Base-by-base conservation (phyloP, 208 protist genomes). In the Trypanosoma boissoni region DNA sequence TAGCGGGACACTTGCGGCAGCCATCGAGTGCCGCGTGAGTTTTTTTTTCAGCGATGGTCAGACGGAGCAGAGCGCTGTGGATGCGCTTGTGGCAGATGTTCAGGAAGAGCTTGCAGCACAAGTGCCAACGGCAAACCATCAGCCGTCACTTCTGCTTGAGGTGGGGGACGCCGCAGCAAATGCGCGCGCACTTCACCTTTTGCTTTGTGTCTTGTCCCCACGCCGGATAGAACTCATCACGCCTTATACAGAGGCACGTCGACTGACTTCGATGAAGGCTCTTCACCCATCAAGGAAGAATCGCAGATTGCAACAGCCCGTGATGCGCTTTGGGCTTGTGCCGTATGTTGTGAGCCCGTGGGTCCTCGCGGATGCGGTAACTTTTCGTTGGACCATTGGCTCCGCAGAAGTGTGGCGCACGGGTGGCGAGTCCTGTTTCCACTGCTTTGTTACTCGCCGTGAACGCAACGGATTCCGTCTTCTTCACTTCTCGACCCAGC, bases 341-440 rank as follows among this genome's bases (percentile, higher is more conserved):
- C 62, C 73, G 1, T 79, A 60, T 39, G 20, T 59, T 24, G 63
- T 65, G 14, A 75, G 66, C 51, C 82, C 82, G 37, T 90, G 74
- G 68, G 20, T 75, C 27, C 60, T 86, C 4, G 68, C 79, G 7
- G 69, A 78, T 45, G 66, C 78, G 18, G 42, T 75, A 54, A 74
- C 66, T 29, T 77, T 86, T 64, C 61, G 60, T 41, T 91, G 80
- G 84, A 45, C 70, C 0, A 74, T 91, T 54, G 70, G 69, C 26
- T 74, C 68, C 37, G 12, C 65, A 16, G 84, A 83, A 34, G 49
- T 32, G 31, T 78, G 78, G 54, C 59, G 56, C 21, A 52, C 44
- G 14, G 63, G 59, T 69, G 53, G 54, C 24, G 66, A 80, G 37
- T 67, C 80, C 18, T 60, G 69, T 29, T 89, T 94, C 61, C 68